phyloP scores from a whole-genome alignment of 2,329 filamentous ascomycete species.

The Hypoxylon sp. region DNA sequence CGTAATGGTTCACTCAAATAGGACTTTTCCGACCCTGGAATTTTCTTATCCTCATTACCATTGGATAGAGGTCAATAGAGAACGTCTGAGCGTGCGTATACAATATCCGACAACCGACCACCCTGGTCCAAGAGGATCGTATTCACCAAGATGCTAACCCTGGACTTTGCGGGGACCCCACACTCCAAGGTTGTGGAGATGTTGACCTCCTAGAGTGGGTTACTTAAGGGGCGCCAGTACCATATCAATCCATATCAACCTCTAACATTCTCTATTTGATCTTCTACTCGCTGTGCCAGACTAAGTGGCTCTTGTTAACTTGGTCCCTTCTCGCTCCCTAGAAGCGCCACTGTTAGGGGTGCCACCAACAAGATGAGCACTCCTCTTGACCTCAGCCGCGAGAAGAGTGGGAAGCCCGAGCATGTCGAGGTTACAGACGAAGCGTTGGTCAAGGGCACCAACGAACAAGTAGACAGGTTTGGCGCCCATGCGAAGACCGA shows the following conservation, averaged over 20 bases:
- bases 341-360: not conserved
- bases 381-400: not conserved
- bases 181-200: constrained; percentile 3
- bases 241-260: not conserved
- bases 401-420: constrained; percentile 5
- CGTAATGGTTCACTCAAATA: not conserved
- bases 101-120: constrained; percentile 7
- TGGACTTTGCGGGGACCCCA: constrained; percentile 27
- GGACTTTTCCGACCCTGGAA: constrained; percentile 6
- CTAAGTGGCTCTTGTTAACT: not conserved
- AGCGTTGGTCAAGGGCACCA: constrained; percentile 3
- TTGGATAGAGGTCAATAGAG: not conserved
- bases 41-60: not conserved
- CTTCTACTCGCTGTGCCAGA: not conserved
- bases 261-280: not conserved
- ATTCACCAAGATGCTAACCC: constrained; percentile 8
- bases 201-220: not conserved
- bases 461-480: constrained; percentile 52
- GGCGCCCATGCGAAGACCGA: constrained; percentile 55
- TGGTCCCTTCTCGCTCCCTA: not conserved
- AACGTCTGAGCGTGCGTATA: not conserved
- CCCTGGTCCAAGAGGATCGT: constrained; percentile 4
- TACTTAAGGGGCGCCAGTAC: constrained; percentile 1
- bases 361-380: constrained; percentile 2
- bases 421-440: constrained; percentile 24